Percentiles rank a stretch among this genome's conserved stretches.
Conservation (phyloP, 1,139 yeast species). For the Yamadazyma trypodendri region DNA sequence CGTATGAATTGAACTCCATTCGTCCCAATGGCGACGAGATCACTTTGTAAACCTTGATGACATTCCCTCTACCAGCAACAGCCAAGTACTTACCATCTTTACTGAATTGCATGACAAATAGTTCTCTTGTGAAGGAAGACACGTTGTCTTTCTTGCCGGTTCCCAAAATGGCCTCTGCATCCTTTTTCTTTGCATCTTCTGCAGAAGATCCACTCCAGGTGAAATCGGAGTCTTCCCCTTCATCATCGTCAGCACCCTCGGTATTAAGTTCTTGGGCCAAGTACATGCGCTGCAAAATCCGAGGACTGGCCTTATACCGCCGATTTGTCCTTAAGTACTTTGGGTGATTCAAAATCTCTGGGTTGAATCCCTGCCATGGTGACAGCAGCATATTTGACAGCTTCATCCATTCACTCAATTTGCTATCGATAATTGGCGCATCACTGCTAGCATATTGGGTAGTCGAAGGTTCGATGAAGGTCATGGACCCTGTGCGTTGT, state of each 20-base stretch:
- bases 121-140: conserved; percentile 38
- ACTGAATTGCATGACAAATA: conserved; percentile 74
- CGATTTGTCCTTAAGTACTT: conserved; percentile 51
- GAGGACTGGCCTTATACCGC: conserved; percentile 44
- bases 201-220: conserved; percentile 1
- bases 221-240: conserved; percentile 3
- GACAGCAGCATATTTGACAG: conserved; percentile 15
- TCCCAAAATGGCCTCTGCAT: conserved; percentile 3
- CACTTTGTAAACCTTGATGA: conserved; percentile 76
- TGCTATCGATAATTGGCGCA: conserved; percentile 5
- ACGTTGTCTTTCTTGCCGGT: conserved; percentile 2
- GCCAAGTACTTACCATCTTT: conserved; percentile 81
- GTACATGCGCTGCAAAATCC: conserved; percentile 56
- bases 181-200: conserved; percentile 7
- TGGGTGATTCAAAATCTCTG: conserved; percentile 48
- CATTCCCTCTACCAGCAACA: conserved; percentile 74
- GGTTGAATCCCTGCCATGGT: conserved; percentile 33
- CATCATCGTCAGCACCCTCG: conserved; percentile 7
- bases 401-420: conserved; percentile 8
- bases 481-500: conserved; percentile 11
- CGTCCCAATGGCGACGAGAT: conserved; percentile 67
- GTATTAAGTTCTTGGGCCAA: conserved; percentile 73
- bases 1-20: conserved; percentile 35
- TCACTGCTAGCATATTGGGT: conserved; percentile 1
- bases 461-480: background rate